phyloP scores from a whole-genome alignment of 768 basidiomycete genomes.

The Termitomyces sp. region DNA sequence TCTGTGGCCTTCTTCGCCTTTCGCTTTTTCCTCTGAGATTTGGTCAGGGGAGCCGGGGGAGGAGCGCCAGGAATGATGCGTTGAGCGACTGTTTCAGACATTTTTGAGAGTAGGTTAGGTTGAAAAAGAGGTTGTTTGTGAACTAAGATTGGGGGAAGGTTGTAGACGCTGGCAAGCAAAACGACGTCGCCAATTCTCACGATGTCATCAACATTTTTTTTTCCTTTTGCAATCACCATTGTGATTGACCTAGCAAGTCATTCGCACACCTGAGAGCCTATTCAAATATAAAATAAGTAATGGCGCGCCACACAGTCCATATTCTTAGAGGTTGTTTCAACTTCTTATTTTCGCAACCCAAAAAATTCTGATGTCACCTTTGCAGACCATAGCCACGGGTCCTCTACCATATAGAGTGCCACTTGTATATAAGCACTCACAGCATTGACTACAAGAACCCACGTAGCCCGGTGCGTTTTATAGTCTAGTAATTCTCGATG shows the following conservation, averaged over 20 bases:
- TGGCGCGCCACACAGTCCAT: too few species aligned
- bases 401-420: too few species aligned
- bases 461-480: too few species aligned
- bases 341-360: background rate
- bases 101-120: slow-evolving; percentile 22
- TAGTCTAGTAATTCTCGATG: too few species aligned
- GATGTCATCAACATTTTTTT: slow-evolving; percentile 17
- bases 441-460: too few species aligned
- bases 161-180: slow-evolving; percentile 17
- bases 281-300: background rate
- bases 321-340: background rate
- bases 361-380: background rate
- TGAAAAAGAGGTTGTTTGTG: slow-evolving; percentile 15
- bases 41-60: slow-evolving; percentile 54
- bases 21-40: slow-evolving; percentile 72
- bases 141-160: slow-evolving; percentile 6
- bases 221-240: background rate
- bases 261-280: background rate
- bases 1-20: slow-evolving; percentile 45
- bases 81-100: slow-evolving; percentile 34
- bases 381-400: too few species aligned
- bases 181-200: slow-evolving; percentile 22
- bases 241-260: background rate
- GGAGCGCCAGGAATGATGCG: slow-evolving; percentile 80
- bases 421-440: too few species aligned